Conservation (phyloP, 495 filamentous ascomycete genomes). For the Viridothelium virens region DNA sequence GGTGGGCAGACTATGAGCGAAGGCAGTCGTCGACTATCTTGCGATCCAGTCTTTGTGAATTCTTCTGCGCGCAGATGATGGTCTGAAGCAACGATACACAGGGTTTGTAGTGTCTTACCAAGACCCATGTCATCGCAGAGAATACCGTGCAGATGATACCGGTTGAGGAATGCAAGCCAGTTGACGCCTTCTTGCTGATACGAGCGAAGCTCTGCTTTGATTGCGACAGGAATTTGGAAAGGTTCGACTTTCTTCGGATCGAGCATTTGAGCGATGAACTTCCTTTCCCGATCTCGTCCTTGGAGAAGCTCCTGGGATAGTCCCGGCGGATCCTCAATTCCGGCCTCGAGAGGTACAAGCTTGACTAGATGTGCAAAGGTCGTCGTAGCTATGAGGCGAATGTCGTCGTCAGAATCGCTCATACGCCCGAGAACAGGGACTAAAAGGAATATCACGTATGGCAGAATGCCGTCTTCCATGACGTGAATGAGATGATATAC, state of each 20-base stretch:
- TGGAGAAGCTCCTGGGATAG: conserved; percentile 79
- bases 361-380: conserved; percentile 96
- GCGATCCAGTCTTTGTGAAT: conserved; percentile 65
- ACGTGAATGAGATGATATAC: conserved; percentile 94
- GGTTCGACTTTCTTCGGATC: conserved; percentile 92
- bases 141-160: conserved; percentile 94
- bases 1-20: conserved; percentile 94
- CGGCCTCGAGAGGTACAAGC: conserved; percentile 95
- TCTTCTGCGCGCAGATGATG: conserved; percentile 90
- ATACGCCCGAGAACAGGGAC: conserved; percentile 98
- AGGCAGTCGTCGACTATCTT: conserved; percentile 71
- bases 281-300: conserved; percentile 84
- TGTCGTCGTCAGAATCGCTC: conserved; percentile 95
- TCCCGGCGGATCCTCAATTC: conserved; percentile 92
- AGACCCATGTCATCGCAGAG: conserved; percentile 99
- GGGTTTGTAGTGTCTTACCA: conserved; percentile 92
- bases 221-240: conserved; percentile 87
- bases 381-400: conserved; percentile 88
- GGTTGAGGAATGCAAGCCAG: conserved; percentile 96
- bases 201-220: conserved; percentile 89
- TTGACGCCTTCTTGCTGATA: conserved; percentile 99
- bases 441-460: conserved; percentile 97
- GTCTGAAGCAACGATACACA: conserved; percentile 96
- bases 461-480: conserved; percentile 93
- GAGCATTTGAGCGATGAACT: conserved; percentile 93